These are phyloP conservation scores for Suhomyces panamericanus DNA, from an alignment of 1,139 yeast genomes.

Conservation along the genomic window DNA sequence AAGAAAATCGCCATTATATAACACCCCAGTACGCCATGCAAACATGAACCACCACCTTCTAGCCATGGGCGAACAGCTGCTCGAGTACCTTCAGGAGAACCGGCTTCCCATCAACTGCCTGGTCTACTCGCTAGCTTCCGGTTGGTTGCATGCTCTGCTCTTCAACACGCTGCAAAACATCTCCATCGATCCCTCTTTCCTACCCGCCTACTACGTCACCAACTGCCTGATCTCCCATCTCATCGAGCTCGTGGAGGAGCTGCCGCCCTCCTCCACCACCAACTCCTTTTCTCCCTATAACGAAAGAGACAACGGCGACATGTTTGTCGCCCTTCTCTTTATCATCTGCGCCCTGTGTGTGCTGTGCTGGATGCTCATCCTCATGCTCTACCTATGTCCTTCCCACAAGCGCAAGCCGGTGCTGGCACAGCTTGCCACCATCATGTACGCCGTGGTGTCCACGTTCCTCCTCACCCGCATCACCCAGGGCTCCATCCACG, in stretches of 20 bases:
- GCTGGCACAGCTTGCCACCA: conserved; percentile 46
- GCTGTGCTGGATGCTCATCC: conserved; percentile 55
- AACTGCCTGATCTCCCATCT: conserved; percentile 36
- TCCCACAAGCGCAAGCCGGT: conserved; percentile 47
- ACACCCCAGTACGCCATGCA: not conserved
- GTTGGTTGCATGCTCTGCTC: conserved; percentile 25
- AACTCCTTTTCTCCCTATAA: conserved; percentile 23
- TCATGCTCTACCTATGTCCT: conserved; percentile 47
- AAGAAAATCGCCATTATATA: conserved; percentile 5
- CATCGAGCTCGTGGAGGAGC: conserved; percentile 14
- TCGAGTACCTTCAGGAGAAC: conserved; percentile 23
- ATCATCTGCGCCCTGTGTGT: conserved; percentile 43
- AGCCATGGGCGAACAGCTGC: conserved; percentile 24
- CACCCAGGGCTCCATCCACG: conserved; percentile 34
- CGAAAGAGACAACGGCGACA: conserved; percentile 39
- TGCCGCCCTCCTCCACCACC: conserved; percentile 3
- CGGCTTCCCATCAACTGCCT: conserved; percentile 36
- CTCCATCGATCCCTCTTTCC: conserved; percentile 18
- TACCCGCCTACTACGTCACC: conserved; percentile 46
- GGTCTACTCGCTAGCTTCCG: conserved; percentile 39
- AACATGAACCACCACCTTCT: conserved; percentile 8
- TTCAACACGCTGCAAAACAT: conserved; percentile 20
- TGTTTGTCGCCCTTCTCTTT: conserved; percentile 46
- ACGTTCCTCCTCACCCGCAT: conserved; percentile 43
- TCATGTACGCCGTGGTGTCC: conserved; percentile 44